These are phyloP conservation scores for Pinguiococcus pyrenoidosus DNA, from an alignment of 108 stramenopile species.

Conservation along the genomic window DNA sequence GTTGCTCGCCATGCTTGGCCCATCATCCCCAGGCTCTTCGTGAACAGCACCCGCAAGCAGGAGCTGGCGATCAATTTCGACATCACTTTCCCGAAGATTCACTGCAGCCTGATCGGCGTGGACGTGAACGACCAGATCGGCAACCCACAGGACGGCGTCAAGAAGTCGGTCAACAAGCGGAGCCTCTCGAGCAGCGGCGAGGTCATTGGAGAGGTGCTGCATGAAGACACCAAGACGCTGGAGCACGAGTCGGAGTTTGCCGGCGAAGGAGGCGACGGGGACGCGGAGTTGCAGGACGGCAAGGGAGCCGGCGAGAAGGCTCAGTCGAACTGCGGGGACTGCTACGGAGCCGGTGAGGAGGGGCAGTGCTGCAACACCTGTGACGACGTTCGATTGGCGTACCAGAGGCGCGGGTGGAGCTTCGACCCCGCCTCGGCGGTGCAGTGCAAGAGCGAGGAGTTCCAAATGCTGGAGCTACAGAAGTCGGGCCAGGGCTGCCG, in stretches of 20 bases:
- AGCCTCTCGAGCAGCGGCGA: slow-evolving; percentile 1
- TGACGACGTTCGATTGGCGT: slow-evolving; percentile 79
- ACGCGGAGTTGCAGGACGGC: not conserved
- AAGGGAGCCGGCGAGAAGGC: slow-evolving; percentile 4
- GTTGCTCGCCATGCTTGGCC: not conserved
- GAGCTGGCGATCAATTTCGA: slow-evolving; percentile 77
- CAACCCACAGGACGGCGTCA: slow-evolving; percentile 1
- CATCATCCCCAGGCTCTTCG: not conserved
- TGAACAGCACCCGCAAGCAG: slow-evolving; percentile 12
- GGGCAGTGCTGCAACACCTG: slow-evolving; percentile 91
- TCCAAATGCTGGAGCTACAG: slow-evolving; percentile 8
- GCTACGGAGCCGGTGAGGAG: slow-evolving; percentile 82
- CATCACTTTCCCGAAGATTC: slow-evolving; percentile 57
- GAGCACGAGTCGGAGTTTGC: no score
- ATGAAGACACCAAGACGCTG: slow-evolving; percentile 33
- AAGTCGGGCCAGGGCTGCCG: slow-evolving; percentile 77
- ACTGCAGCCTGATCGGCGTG: slow-evolving; percentile 60
- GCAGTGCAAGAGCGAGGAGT: slow-evolving; percentile 43
- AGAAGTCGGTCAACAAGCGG: slow-evolving; percentile 6
- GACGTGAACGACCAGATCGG: slow-evolving; percentile 73
- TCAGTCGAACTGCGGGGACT: slow-evolving; percentile 57
- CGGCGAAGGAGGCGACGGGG: slow-evolving; percentile 7
- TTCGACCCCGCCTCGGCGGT: slow-evolving; percentile 42
- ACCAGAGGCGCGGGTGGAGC: slow-evolving; percentile 69
- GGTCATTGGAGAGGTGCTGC: not conserved